These are phyloP conservation scores for Hippophae tibetana DNA, from an alignment of 306 rosid genomes.

Conservation along the genomic window DNA sequence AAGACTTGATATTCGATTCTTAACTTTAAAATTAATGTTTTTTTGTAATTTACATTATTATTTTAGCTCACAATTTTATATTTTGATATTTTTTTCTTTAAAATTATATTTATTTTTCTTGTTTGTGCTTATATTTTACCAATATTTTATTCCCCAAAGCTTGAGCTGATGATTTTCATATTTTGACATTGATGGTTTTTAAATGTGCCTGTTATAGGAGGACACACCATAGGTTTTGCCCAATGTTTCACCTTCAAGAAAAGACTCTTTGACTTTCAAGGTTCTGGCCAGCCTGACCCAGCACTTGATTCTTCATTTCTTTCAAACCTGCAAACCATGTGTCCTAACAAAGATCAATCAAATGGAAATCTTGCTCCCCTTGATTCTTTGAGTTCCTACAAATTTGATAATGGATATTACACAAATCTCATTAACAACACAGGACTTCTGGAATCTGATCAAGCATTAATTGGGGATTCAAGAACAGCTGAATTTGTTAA, in stretches of 20 bases:
- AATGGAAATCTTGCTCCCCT: conserved; percentile 50
- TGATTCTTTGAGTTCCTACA: conserved; percentile 22
- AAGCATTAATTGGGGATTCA: conserved; percentile 33
- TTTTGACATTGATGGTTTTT: too few species aligned
- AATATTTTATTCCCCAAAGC: too few species aligned
- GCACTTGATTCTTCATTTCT: conserved; percentile 29
- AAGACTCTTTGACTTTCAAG: conserved; percentile 49
- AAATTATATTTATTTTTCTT: too few species aligned
- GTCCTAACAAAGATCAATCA: conserved; percentile 39
- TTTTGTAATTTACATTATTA: too few species aligned
- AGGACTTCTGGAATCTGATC: conserved; percentile 59
- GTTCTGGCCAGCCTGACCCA: conserved; percentile 60
- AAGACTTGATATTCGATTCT: too few species aligned
- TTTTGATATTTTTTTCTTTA: too few species aligned
- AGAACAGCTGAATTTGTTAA: conserved; percentile 28
- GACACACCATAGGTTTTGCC: conserved; percentile 65
- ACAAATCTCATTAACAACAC: conserved; percentile 23
- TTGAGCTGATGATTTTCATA: too few species aligned
- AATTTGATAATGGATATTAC: conserved; percentile 49
- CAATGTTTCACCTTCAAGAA: conserved; percentile 50
- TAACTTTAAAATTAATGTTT: too few species aligned
- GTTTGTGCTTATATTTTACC: too few species aligned
- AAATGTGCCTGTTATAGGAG: conserved; percentile 26
- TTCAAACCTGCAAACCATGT: conserved; percentile 24
- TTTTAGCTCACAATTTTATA: too few species aligned